Evolutionary conservation across 2,329 filamentous ascomycete genomes (phyloP).

Genomic region (Trichocomaceae sp.): DNA sequence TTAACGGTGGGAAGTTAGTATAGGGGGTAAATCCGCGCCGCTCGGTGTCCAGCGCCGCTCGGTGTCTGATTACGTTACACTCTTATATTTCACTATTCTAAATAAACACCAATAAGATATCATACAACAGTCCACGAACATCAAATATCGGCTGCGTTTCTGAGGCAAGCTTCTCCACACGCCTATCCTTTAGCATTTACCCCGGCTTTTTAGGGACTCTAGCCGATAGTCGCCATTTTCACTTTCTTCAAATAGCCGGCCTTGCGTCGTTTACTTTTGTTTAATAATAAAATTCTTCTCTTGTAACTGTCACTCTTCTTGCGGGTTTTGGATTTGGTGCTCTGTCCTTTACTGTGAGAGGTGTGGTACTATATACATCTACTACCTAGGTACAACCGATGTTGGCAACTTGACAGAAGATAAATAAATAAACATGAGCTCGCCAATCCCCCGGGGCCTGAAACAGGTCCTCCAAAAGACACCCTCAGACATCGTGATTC

Average conservation of each 20-base stretch:
- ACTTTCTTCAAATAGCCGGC: conserved; percentile 12
- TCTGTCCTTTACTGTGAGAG: neutral
- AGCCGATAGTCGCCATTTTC: conserved; percentile 22
- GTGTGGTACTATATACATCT: neutral
- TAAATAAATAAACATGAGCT: conserved; percentile 37
- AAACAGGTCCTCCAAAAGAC: conserved; percentile 70
- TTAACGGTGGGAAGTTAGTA: too few relatives aligned
- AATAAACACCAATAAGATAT: neutral
- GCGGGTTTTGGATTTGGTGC: neutral
- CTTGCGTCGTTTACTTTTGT: conserved; percentile 15
- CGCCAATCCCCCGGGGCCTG: conserved; percentile 56
- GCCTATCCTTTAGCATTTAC: conserved; percentile 8
- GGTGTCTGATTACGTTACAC: too few relatives aligned
- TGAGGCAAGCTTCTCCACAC: neutral
- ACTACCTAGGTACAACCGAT: neutral
- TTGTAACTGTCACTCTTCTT: neutral
- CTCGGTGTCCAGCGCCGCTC: too few relatives aligned
- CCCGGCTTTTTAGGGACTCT: conserved; percentile 25
- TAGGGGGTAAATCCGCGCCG: too few relatives aligned
- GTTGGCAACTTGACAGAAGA: neutral
- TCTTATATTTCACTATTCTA: neutral
- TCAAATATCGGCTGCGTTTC: neutral
- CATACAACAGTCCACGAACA: neutral
- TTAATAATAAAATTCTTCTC: neutral
- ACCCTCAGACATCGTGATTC: conserved; percentile 76